These are phyloP conservation scores for Amanita thiersii DNA, from an alignment of 768 basidiomycete species.

Conservation along the genomic window DNA sequence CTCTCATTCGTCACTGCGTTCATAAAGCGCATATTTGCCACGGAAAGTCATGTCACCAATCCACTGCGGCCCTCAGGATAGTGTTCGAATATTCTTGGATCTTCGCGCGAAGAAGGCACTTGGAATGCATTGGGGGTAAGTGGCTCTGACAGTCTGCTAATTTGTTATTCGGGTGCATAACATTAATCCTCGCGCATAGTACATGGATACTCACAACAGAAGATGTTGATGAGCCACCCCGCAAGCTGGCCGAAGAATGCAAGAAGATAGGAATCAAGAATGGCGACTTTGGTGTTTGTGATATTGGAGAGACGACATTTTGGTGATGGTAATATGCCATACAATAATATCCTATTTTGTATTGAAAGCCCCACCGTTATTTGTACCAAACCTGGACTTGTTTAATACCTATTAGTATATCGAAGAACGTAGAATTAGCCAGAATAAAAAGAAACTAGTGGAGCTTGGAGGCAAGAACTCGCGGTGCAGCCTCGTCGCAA, in stretches of 20 bases:
- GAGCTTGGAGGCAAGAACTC: too few species aligned
- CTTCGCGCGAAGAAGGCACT: conserved; percentile 49
- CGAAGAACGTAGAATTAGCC: too few species aligned
- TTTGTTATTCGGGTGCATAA: not conserved
- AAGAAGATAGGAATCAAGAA: conserved; percentile 42
- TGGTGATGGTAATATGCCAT: too few species aligned
- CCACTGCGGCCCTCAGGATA: conserved; percentile 61
- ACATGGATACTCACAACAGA: conserved; percentile 49
- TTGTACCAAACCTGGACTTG: too few species aligned
- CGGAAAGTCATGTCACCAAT: conserved; percentile 48
- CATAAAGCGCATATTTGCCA: conserved; percentile 48
- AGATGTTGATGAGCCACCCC: conserved; percentile 54
- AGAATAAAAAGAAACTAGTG: too few species aligned
- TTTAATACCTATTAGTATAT: too few species aligned
- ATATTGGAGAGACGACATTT: conserved; percentile 50
- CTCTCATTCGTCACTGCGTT: too few species aligned
- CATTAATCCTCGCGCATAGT: conserved; percentile 17
- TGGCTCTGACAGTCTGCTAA: not conserved
- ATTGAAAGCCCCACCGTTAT: too few species aligned
- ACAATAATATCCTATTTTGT: not conserved
- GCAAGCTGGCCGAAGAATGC: conserved; percentile 42
- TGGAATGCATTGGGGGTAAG: conserved; percentile 68
- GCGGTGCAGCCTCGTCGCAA: too few species aligned
- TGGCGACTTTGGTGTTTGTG: conserved; percentile 47
- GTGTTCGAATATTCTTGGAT: conserved; percentile 60